Conservation (phyloP, 768 basidiomycete species). For the Termitomyces sp. region DNA sequence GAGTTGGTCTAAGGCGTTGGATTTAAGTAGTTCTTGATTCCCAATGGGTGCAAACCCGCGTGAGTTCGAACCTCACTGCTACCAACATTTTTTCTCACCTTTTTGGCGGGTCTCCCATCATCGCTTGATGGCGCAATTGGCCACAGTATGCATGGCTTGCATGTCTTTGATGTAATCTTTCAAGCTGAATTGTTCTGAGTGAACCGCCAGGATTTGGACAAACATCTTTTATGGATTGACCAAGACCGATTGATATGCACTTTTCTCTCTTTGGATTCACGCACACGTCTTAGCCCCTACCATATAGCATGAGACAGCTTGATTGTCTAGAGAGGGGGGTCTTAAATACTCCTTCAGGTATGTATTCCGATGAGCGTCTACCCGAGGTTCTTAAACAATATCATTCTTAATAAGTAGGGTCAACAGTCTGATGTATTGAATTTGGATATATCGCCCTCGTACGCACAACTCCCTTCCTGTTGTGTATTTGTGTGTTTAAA, state of each 20-base stretch:
- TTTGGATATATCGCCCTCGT: not conserved
- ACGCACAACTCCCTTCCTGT: not conserved
- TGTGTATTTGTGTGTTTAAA: slow-evolving; percentile 8
- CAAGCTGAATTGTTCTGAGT: no score
- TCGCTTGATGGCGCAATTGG: not conserved
- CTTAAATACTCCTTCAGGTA: no score
- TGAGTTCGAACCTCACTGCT: slow-evolving; percentile 91
- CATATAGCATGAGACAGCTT: no score
- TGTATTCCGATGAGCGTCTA: no score
- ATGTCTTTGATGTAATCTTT: not conserved
- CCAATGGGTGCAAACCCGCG: slow-evolving; percentile 82
- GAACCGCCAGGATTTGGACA: not conserved
- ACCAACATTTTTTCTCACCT: slow-evolving; percentile 32
- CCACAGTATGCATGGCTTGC: not conserved
- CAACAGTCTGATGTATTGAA: not conserved
- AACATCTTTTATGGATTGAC: no score
- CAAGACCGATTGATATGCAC: not conserved
- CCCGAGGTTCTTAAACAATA: not conserved
- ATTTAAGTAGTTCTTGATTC: slow-evolving; percentile 75
- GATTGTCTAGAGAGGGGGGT: no score
- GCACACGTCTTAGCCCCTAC: no score
- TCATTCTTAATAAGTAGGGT: not conserved
- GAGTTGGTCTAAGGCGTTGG: slow-evolving; percentile 92
- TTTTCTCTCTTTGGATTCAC: no score
- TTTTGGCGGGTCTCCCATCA: no score